Evolutionary conservation across 352 stramenopile genomes (phyloP).

Genomic region (Pythium chondricola): DNA sequence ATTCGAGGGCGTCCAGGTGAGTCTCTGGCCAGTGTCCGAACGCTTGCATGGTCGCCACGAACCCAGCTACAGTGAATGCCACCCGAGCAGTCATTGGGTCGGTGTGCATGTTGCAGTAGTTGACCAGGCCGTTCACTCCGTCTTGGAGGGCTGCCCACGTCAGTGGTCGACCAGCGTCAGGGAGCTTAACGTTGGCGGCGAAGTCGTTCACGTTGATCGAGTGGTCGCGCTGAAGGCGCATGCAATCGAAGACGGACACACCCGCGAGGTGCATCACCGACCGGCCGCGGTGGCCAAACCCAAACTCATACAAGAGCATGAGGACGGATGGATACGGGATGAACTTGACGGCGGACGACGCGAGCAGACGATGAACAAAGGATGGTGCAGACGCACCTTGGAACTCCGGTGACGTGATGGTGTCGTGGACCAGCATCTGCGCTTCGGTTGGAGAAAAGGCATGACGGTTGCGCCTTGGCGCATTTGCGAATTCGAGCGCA

Average conservation of each 20-base stretch:
- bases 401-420: not conserved
- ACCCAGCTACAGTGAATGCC: not conserved
- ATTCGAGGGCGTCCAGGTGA: slow-evolving; percentile 2
- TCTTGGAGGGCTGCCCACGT: slow-evolving; percentile 1
- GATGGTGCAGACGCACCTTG: not conserved
- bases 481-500: no score
- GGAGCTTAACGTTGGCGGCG: not conserved
- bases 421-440: no score
- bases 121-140: not conserved
- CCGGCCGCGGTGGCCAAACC: not conserved
- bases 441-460: no score
- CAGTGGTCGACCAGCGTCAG: not conserved
- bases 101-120: slow-evolving; percentile 1
- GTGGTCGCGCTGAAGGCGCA: not conserved
- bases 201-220: slow-evolving; percentile 7
- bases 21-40: slow-evolving; percentile 1
- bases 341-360: no score
- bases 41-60: slow-evolving; percentile 1
- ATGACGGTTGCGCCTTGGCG: no score
- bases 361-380: no score
- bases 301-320: not conserved
- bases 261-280: not conserved
- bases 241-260: not conserved
- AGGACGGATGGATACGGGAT: no score
- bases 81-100: not conserved